Evolutionary conservation across 2,329 filamentous ascomycete genomes (phyloP).

Genomic region (Sclerotinia minor): DNA sequence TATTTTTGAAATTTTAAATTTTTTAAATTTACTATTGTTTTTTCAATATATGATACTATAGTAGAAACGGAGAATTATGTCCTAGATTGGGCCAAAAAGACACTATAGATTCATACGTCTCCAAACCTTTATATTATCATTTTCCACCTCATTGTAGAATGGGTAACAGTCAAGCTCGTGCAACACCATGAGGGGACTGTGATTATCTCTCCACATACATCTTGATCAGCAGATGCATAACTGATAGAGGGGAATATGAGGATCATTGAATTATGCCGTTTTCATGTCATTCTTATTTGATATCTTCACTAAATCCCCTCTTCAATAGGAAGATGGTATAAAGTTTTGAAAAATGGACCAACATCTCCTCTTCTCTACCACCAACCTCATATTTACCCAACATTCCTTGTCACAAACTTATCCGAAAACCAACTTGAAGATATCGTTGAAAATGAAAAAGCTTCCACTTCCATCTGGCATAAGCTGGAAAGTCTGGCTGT

Average conservation of each 20-base stretch:
- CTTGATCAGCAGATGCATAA: slow-evolving; percentile 7
- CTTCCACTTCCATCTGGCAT: slow-evolving; percentile 63
- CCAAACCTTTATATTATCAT: neutral
- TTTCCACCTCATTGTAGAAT: neutral
- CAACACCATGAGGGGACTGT: neutral
- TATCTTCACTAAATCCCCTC: slow-evolving; percentile 28
- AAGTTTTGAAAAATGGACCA: slow-evolving; percentile 31
- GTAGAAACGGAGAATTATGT: too few relatives aligned
- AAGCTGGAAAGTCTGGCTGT: slow-evolving; percentile 87
- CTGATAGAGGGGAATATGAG: slow-evolving; percentile 7
- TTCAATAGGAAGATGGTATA: slow-evolving; percentile 34
- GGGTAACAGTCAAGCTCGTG: slow-evolving; percentile 7
- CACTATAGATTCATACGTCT: neutral
- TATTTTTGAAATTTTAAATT: too few relatives aligned
- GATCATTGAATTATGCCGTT: slow-evolving; percentile 16
- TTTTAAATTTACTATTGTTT: too few relatives aligned
- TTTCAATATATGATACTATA: too few relatives aligned
- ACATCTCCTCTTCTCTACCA: slow-evolving; percentile 20
- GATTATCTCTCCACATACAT: slow-evolving; percentile 14
- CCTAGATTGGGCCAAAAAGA: too few relatives aligned
- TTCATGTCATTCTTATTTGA: slow-evolving; percentile 20
- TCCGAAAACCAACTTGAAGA: slow-evolving; percentile 85
- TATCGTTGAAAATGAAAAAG: slow-evolving; percentile 90
- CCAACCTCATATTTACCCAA: slow-evolving; percentile 33
- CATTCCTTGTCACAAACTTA: slow-evolving; percentile 25